A percentile compares a stretch with the other conserved stretches of the same genome.
phyloP scores from a whole-genome alignment of 129 eudicot genomes.

The Cynara cardunculus region DNA sequence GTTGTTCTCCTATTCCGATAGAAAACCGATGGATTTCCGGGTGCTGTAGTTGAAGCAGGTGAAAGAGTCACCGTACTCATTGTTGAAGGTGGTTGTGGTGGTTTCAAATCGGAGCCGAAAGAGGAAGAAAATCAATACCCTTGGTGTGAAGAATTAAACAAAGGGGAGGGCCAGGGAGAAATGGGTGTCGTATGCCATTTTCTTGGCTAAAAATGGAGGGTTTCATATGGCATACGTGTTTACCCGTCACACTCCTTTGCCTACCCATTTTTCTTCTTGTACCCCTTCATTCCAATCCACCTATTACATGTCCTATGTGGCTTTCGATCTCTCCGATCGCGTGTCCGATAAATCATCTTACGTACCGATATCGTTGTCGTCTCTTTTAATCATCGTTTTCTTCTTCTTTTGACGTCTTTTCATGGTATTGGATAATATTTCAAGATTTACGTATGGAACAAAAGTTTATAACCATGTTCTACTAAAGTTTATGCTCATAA shows the following conservation, averaged over 20 bases:
- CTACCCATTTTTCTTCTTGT: not conserved
- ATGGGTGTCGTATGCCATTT: not conserved
- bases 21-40: conserved; percentile 23
- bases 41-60: conserved; percentile 27
- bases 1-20: conserved; percentile 11
- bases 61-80: conserved; percentile 14
- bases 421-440: not conserved
- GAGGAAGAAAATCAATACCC: not conserved
- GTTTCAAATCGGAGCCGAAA: not conserved
- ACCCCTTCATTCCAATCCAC: not conserved
- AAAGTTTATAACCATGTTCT: not conserved
- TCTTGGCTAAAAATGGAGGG: conserved; percentile 29
- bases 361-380: not conserved
- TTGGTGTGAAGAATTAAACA: not conserved
- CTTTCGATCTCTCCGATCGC: not conserved
- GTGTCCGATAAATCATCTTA: not conserved
- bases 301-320: not conserved
- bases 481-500: not conserved
- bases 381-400: not conserved
- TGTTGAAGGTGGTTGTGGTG: conserved; percentile 10
- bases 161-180: not conserved
- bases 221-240: conserved; percentile 19
- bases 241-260: conserved; percentile 7
- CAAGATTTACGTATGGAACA: not conserved
- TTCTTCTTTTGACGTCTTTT: no score